A percentile compares a stretch with the other conserved stretches of the same genome.
phyloP scores from a whole-genome alignment of 148 eudicot genomes.

The Rhododendron molle region DNA sequence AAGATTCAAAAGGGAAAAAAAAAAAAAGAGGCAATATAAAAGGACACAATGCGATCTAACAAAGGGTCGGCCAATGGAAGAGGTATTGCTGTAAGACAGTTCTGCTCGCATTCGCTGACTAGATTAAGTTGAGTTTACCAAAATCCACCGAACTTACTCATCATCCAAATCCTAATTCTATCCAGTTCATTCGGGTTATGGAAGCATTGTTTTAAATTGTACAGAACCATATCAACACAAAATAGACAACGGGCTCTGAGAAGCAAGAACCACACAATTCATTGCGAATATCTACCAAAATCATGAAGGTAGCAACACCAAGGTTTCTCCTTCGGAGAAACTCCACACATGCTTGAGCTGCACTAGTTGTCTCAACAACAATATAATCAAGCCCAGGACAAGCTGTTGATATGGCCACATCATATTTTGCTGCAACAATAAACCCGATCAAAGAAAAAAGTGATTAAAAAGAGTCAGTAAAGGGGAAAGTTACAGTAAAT shows the following conservation, averaged over 20 bases:
- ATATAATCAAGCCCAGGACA: constrained; percentile 92
- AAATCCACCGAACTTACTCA: neutral
- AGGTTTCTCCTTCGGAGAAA: constrained; percentile 79
- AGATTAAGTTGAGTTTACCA: neutral
- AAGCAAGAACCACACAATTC: neutral
- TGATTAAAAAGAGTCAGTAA: neutral
- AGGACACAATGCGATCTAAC: no score
- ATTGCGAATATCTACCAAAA: constrained; percentile 51
- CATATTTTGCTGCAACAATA: constrained; percentile 67
- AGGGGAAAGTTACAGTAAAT: neutral
- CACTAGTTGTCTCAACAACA: constrained; percentile 89
- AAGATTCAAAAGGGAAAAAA: no score
- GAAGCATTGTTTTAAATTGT: neutral
- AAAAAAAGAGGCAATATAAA: no score
- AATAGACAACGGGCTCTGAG: neutral
- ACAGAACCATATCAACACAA: neutral
- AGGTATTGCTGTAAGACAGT: neutral
- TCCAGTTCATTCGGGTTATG: neutral
- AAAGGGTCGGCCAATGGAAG: no score
- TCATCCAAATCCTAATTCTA: neutral
- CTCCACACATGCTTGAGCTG: constrained; percentile 93
- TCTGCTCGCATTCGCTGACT: neutral
- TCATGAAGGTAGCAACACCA: constrained; percentile 98
- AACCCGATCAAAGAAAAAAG: constrained; percentile 6
- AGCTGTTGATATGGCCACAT: constrained; percentile 93